These are phyloP conservation scores for Xylaria grammica DNA, from an alignment of 495 filamentous ascomycete genomes.

Conservation along the genomic window DNA sequence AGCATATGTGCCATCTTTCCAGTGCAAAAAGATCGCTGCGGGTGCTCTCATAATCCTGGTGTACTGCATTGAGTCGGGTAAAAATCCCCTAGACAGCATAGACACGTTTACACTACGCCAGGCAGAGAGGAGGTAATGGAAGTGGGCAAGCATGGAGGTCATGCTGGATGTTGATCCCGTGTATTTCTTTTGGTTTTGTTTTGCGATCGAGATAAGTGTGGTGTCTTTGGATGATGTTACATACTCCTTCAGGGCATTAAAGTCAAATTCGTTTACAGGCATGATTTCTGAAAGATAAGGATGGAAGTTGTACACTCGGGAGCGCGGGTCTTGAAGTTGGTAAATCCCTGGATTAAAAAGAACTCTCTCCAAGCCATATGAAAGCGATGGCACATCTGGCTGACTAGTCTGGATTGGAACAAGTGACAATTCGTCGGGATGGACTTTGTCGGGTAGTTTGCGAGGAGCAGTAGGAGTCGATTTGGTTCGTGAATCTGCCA, in stretches of 20 bases:
- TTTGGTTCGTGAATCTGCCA: constrained; percentile 18
- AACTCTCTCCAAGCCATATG: constrained; percentile 85
- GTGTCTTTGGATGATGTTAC: constrained; percentile 87
- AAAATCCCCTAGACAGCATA: constrained; percentile 70
- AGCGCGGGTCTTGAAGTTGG: constrained; percentile 85
- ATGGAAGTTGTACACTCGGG: constrained; percentile 92
- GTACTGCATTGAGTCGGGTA: constrained; percentile 63
- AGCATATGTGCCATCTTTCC: constrained; percentile 86
- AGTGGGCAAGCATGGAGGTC: constrained; percentile 85
- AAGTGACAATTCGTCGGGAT: constrained; percentile 35
- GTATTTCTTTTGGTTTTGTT: constrained; percentile 75
- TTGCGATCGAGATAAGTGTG: constrained; percentile 68
- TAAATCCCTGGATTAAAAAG: constrained; percentile 96
- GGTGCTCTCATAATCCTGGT: constrained; percentile 73
- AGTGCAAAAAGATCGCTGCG: constrained; percentile 81
- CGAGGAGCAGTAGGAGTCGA: background rate
- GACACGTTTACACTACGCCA: constrained; percentile 75
- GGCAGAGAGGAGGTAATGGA: constrained; percentile 86
- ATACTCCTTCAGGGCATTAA: constrained; percentile 79
- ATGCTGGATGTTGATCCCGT: constrained; percentile 96
- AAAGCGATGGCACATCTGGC: constrained; percentile 69
- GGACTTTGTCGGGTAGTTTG: constrained; percentile 23
- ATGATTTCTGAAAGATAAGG: constrained; percentile 91
- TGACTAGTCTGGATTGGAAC: constrained; percentile 56
- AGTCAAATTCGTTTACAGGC: constrained; percentile 91